Percentiles rank a stretch among this genome's conserved stretches.
These are phyloP conservation scores for Russula lepida DNA, from an alignment of 768 basidiomycete species.

Conservation along the genomic window DNA sequence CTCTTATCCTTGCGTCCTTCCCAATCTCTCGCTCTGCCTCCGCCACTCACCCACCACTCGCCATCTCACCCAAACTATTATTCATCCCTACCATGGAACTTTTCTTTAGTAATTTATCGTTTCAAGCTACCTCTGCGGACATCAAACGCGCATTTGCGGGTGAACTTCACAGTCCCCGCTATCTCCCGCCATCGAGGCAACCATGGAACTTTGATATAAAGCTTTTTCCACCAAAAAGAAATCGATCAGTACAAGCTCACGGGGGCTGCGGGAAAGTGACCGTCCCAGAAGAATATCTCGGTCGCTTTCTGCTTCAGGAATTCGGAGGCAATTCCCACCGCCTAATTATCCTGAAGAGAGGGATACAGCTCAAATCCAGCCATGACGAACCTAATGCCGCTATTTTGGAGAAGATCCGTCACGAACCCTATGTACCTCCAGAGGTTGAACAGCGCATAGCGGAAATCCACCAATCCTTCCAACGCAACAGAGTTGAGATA, in stretches of 20 bases:
- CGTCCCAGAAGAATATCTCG: constrained; percentile 36
- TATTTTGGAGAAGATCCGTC: constrained; percentile 22
- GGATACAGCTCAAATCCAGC: constrained; percentile 25
- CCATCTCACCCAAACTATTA: neutral
- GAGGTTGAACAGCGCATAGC: constrained; percentile 1
- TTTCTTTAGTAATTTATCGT: constrained; percentile 26
- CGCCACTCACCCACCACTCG: neutral
- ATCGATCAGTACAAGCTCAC: constrained; percentile 26
- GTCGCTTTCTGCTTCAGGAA: constrained; percentile 34
- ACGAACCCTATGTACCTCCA: constrained; percentile 15
- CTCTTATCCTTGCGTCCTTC: neutral
- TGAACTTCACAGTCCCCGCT: constrained; percentile 39
- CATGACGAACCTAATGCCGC: constrained; percentile 16
- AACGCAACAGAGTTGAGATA: constrained; percentile 28
- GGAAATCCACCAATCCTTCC: constrained; percentile 23
- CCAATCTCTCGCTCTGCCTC: neutral
- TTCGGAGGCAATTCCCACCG: constrained; percentile 29
- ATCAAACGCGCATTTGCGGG: constrained; percentile 32
- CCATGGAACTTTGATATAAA: constrained; percentile 48
- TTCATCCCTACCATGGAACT: constrained; percentile 28
- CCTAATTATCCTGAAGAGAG: constrained; percentile 29
- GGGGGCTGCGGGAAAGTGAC: constrained; percentile 41
- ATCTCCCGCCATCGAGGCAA: constrained; percentile 25
- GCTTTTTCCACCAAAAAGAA: constrained; percentile 35
- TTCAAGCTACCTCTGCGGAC: constrained; percentile 11